These are phyloP conservation scores for Neltuma alba DNA, from an alignment of 306 rosid genomes.

Conservation along the genomic window DNA sequence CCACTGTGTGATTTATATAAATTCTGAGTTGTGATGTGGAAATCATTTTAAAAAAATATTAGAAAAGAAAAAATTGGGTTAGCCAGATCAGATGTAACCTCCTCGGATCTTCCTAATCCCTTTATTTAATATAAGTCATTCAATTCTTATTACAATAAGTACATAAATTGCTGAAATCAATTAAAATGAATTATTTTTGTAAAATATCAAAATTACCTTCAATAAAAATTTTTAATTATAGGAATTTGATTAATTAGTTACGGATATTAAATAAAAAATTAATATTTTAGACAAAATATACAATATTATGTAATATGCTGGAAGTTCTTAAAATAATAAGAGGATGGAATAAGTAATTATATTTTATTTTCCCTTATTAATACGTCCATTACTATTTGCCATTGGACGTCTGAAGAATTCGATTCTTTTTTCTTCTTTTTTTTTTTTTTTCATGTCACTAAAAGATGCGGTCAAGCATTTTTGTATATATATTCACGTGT, in stretches of 20 bases:
- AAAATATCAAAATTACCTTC: too few species aligned
- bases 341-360: too few species aligned
- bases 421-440: constrained; percentile 16
- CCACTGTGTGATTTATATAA: constrained; percentile 27
- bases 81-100: constrained; percentile 52
- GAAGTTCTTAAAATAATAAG: too few species aligned
- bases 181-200: too few species aligned
- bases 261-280: too few species aligned
- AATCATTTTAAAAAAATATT: background rate
- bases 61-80: background rate
- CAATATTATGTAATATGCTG: too few species aligned
- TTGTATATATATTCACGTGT: constrained; percentile 40
- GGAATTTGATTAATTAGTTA: too few species aligned
- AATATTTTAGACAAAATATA: too few species aligned
- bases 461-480: constrained; percentile 29
- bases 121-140: constrained; percentile 18
- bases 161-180: too few species aligned
- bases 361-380: background rate
- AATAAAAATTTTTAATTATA: too few species aligned
- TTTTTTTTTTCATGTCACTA: constrained; percentile 5
- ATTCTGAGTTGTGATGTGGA: background rate
- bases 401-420: constrained; percentile 26
- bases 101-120: constrained; percentile 35
- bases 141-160: too few species aligned
- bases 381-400: background rate